These are phyloP conservation scores for Podospora pseudoanserina DNA, from an alignment of 495 filamentous ascomycete genomes.

Conservation along the genomic window DNA sequence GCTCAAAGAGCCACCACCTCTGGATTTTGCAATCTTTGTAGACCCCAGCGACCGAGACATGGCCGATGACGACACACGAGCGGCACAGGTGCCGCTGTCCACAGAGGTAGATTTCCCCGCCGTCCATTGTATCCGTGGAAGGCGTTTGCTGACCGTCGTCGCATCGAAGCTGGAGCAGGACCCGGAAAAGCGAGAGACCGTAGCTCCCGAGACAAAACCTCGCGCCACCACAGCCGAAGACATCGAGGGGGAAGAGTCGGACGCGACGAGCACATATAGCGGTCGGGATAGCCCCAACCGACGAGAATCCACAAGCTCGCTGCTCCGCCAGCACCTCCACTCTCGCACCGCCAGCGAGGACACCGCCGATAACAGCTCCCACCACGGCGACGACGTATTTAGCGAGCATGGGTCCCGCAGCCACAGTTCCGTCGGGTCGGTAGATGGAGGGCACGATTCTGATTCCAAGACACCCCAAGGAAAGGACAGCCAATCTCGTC, in stretches of 20 bases:
- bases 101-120: not conserved
- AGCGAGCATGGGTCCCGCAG: conserved; percentile 48
- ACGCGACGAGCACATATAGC: not conserved
- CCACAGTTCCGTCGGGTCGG: conserved; percentile 40
- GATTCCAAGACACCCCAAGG: conserved; percentile 17
- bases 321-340: conserved; percentile 22
- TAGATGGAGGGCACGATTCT: conserved; percentile 28
- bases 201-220: not conserved
- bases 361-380: conserved; percentile 41
- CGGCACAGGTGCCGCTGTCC: not conserved
- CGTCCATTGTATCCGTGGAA: not conserved
- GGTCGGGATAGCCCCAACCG: conserved; percentile 12
- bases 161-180: not conserved
- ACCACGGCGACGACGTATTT: conserved; percentile 54
- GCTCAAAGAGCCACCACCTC: conserved; percentile 21
- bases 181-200: not conserved
- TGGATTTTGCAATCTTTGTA: conserved; percentile 44
- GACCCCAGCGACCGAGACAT: conserved; percentile 20
- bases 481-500: conserved; percentile 11
- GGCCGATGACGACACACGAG: not conserved
- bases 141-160: not conserved
- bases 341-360: conserved; percentile 28
- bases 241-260: not conserved
- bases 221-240: conserved; percentile 2
- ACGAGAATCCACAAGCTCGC: conserved; percentile 10